phyloP scores from a whole-genome alignment of 1,139 yeast species.

The Diutina siamensis region DNA sequence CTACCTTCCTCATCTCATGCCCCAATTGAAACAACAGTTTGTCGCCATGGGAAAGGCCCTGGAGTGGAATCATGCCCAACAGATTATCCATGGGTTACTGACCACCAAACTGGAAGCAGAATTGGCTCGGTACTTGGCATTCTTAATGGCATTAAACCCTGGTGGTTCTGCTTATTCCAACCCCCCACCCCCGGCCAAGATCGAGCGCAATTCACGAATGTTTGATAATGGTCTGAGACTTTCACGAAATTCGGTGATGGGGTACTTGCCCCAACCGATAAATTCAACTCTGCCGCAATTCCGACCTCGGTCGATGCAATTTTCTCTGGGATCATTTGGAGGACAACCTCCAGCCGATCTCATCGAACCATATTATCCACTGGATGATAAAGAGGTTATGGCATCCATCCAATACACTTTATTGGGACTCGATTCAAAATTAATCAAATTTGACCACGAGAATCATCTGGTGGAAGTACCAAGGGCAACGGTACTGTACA shows the following conservation, averaged over 20 bases:
- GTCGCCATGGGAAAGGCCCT: not conserved
- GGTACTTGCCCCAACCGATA: not conserved
- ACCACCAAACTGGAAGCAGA: not conserved
- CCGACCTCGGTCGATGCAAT: not conserved
- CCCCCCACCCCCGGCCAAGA: not conserved
- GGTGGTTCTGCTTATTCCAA: not conserved
- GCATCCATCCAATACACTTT: slow-evolving; percentile 54
- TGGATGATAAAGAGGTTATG: slow-evolving; percentile 38
- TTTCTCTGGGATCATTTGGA: not conserved
- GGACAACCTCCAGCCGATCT: slow-evolving; percentile 8
- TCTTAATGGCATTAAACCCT: not conserved
- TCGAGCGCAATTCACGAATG: not conserved
- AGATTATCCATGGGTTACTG: not conserved
- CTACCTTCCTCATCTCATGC: not conserved
- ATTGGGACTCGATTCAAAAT: slow-evolving; percentile 59
- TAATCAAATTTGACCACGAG: slow-evolving; percentile 33
- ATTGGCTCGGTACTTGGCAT: slow-evolving; percentile 4
- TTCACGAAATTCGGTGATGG: not conserved
- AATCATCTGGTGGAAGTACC: slow-evolving; percentile 36
- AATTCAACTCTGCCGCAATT: not conserved
- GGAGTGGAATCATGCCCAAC: not conserved
- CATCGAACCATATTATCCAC: slow-evolving; percentile 24
- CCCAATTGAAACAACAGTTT: not conserved
- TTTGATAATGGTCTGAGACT: not conserved
- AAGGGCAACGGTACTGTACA: slow-evolving; percentile 38